Conservation (phyloP, 768 basidiomycete species). For the Coprinopsis cinerea region DNA sequence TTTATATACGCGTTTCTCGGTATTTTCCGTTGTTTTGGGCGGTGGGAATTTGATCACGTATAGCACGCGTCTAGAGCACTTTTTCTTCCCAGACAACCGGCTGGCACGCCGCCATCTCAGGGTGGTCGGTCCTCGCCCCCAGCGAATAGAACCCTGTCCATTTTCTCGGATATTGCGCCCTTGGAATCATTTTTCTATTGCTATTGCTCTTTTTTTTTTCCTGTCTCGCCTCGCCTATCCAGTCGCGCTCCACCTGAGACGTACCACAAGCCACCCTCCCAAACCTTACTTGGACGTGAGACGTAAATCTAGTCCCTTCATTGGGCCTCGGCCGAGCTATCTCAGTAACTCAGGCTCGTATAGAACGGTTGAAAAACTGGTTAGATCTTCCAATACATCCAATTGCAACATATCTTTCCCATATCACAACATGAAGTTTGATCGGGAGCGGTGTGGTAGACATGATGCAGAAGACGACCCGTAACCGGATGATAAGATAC, state of each 20-base stretch:
- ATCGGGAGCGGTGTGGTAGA: not conserved
- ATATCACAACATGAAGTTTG: not conserved
- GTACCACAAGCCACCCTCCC: no score
- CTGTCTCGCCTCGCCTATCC: no score
- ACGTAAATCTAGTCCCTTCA: no score
- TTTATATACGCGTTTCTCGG: not conserved
- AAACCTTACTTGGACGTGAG: no score
- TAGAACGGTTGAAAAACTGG: no score
- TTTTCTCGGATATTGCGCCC: not conserved
- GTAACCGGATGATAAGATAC: no score
- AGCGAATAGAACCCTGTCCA: not conserved
- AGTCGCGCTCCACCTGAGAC: no score
- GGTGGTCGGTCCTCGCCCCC: not conserved
- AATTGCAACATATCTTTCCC: not conserved
- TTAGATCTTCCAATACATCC: not conserved
- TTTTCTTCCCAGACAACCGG: not conserved
- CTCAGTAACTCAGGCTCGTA: not conserved
- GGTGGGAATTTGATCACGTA: not conserved
- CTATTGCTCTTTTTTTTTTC: no score
- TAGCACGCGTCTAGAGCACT: not conserved
- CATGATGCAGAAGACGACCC: no score
- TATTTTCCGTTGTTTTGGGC: slow-evolving; percentile 1
- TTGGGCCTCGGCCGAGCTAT: no score
- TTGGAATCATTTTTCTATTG: no score
- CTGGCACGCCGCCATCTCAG: not conserved